Conservation (phyloP, 225 moss, liverwort and hornwort species). For the Polytrichum commune region DNA sequence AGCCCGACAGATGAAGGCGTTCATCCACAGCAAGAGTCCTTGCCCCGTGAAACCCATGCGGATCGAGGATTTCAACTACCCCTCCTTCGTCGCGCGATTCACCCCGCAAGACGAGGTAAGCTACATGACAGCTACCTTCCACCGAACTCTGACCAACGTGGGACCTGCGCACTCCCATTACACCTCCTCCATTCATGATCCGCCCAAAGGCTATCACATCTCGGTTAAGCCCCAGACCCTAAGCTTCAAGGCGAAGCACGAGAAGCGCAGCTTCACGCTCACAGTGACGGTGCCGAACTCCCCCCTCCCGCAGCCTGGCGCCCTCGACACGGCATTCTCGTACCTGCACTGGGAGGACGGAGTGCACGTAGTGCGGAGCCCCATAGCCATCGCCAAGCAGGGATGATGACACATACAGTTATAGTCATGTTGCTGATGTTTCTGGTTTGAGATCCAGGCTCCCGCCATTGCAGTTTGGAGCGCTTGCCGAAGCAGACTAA, state of each 20-base stretch:
- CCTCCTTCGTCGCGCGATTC: constrained; percentile 27
- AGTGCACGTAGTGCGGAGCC: constrained; percentile 10
- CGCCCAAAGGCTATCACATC: constrained; percentile 1
- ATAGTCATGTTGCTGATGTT: background rate
- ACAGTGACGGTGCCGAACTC: constrained; percentile 10
- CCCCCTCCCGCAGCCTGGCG: background rate
- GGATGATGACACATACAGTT: no score
- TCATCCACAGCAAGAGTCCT: background rate
- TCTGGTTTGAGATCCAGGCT: no score
- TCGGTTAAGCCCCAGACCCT: constrained; percentile 13
- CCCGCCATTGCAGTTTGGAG: no score
- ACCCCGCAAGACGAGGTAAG: background rate
- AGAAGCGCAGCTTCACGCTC: constrained; percentile 7
- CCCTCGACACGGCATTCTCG: background rate
- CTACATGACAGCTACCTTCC: constrained; percentile 14
- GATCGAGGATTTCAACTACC: constrained; percentile 4
- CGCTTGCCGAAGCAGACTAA: no score
- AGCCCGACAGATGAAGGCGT: background rate
- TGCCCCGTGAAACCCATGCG: background rate
- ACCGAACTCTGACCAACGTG: constrained; percentile 21
- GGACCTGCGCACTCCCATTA: background rate
- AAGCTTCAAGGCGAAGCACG: constrained; percentile 17
- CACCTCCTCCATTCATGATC: background rate
- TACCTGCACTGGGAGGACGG: constrained; percentile 13
- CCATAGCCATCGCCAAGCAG: constrained; percentile 15